Conservation (phyloP, 805 yeast species). For the Metschnikowia picachoensis region DNA sequence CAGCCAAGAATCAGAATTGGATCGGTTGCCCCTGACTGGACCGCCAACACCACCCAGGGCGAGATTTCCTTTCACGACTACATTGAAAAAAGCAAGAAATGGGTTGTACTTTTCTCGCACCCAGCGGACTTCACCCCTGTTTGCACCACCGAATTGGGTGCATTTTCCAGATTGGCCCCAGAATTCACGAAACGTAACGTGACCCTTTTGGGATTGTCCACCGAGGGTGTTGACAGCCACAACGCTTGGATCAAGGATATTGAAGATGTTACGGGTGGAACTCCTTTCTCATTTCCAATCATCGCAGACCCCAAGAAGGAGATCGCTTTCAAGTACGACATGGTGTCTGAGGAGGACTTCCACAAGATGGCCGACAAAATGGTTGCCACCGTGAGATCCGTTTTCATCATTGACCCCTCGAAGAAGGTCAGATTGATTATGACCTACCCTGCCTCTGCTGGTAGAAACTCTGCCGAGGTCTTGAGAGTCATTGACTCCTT, state of each 20-base stretch:
- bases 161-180: conserved; percentile 66
- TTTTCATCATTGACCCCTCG: conserved; percentile 64
- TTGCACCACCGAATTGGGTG: conserved; percentile 76
- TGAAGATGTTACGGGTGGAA: conserved; percentile 55
- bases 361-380: conserved; percentile 60
- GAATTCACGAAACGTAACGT: conserved; percentile 64
- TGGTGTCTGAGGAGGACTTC: conserved; percentile 70
- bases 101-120: conserved; percentile 70
- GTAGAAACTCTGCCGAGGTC: conserved; percentile 73
- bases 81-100: conserved; percentile 46
- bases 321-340: conserved; percentile 59
- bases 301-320: conserved; percentile 63
- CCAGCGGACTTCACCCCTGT: conserved; percentile 80
- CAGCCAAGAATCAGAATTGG: conserved; percentile 51
- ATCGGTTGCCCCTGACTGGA: conserved; percentile 66
- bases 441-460: conserved; percentile 71
- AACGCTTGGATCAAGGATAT: conserved; percentile 68
- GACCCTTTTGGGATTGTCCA: conserved; percentile 64
- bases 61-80: conserved; percentile 59
- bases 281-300: conserved; percentile 58
- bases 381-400: conserved; percentile 67
- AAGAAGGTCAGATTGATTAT: conserved; percentile 60
- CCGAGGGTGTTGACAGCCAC: conserved; percentile 61
- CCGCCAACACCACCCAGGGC: conserved; percentile 60
- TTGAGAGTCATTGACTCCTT: conserved; percentile 67